phyloP scores from a whole-genome alignment of 768 basidiomycete genomes.

The Boletus sensibilis region DNA sequence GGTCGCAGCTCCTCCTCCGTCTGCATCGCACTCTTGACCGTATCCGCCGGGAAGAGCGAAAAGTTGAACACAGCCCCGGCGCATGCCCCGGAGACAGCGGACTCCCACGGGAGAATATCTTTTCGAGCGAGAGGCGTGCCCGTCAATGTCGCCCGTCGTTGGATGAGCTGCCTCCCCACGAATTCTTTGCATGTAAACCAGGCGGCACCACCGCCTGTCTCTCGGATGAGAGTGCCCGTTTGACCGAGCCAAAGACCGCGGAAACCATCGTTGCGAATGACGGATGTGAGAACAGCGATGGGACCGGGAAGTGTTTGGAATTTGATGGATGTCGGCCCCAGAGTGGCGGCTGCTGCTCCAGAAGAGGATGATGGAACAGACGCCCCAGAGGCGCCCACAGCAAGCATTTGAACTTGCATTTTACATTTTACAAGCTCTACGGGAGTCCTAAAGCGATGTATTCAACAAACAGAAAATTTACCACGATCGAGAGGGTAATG shows the following conservation, averaged over 20 bases:
- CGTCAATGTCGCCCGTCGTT: slow-evolving; percentile 39
- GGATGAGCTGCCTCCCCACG: slow-evolving; percentile 59
- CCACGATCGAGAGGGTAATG: too few species aligned
- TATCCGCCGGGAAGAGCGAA: slow-evolving; percentile 93
- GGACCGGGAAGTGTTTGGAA: slow-evolving; percentile 62
- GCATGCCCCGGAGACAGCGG: slow-evolving; percentile 80
- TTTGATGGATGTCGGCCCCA: slow-evolving; percentile 10
- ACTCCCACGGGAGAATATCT: slow-evolving; percentile 71
- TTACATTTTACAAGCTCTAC: slow-evolving; percentile 96
- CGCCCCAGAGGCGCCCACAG: slow-evolving; percentile 23
- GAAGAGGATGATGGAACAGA: slow-evolving; percentile 16
- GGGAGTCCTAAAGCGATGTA: slow-evolving; percentile 59
- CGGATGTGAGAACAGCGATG: slow-evolving; percentile 58
- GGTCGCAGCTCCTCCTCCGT: slow-evolving; percentile 86
- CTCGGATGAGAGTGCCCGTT: slow-evolving; percentile 88
- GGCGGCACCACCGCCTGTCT: slow-evolving; percentile 85
- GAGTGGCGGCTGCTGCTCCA: slow-evolving; percentile 14
- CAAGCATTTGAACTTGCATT: slow-evolving; percentile 95
- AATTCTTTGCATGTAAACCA: slow-evolving; percentile 93
- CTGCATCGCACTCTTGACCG: slow-evolving; percentile 92
- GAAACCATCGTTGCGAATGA: slow-evolving; percentile 66
- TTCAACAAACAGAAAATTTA: background rate
- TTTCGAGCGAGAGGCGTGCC: slow-evolving; percentile 36
- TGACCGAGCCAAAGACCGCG: slow-evolving; percentile 97
- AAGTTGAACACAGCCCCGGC: slow-evolving; percentile 86